These are phyloP conservation scores for Candida maltosa DNA, from an alignment of 805 yeast species.

Conservation along the genomic window DNA sequence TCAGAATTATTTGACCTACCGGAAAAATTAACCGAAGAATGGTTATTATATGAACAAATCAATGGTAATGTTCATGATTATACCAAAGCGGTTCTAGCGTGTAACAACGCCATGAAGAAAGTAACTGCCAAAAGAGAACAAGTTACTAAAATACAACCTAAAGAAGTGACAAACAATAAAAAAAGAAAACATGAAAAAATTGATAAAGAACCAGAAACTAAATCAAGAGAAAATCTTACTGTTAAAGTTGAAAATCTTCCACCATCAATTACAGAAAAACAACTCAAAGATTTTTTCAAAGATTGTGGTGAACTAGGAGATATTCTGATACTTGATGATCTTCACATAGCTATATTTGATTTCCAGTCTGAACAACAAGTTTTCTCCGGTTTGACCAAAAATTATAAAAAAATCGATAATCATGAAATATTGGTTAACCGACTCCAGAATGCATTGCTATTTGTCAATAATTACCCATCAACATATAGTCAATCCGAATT, in stretches of 20 bases:
- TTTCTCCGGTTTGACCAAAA: slow-evolving; percentile 58
- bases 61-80: slow-evolving; percentile 24
- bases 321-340: too few relatives aligned
- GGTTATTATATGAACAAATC: slow-evolving; percentile 32
- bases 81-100: slow-evolving; percentile 17
- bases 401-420: slow-evolving; percentile 45
- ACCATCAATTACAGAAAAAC: slow-evolving; percentile 29
- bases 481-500: slow-evolving; percentile 38
- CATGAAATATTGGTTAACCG: slow-evolving; percentile 43
- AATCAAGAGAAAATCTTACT: slow-evolving; percentile 61
- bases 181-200: slow-evolving; percentile 9
- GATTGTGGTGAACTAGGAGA: slow-evolving; percentile 67
- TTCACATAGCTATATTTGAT: too few relatives aligned
- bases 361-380: slow-evolving; percentile 47
- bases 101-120: slow-evolving; percentile 17
- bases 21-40: slow-evolving; percentile 45
- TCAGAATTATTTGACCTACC: slow-evolving; percentile 45
- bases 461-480: slow-evolving; percentile 77
- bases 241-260: slow-evolving; percentile 54
- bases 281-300: slow-evolving; percentile 42
- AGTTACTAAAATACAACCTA: slow-evolving; percentile 2
- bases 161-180: too few relatives aligned
- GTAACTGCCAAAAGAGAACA: slow-evolving; percentile 5
- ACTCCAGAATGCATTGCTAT: slow-evolving; percentile 51
- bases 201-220: slow-evolving; percentile 11